Base-by-base conservation (phyloP, 2,329 filamentous ascomycete species). In the Rhexocercosporidium sp. region DNA sequence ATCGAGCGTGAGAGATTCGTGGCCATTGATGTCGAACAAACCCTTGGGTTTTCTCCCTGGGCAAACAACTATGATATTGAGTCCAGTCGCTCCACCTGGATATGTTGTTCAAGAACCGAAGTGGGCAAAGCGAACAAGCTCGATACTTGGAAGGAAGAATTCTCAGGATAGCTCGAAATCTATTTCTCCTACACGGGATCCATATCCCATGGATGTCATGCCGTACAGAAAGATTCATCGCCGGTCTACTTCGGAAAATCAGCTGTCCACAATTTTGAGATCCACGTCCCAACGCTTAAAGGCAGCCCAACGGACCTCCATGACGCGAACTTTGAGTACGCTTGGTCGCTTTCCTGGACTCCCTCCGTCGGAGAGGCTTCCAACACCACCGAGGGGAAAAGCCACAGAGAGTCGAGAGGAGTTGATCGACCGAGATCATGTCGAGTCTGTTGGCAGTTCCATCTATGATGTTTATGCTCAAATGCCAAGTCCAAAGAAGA, bases 221-320 rank as follows among this genome's bases (percentile, higher is more conserved):
- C 25, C 34, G 12, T 56, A 66, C 44, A 51, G 62, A 22, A 22
- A 56, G 39, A 22, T 46, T n/a, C 67, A 68, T 20, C 62, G 67
- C n/a, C 65, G 70, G 18, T 72, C 73, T 9, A 69, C 60, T 18
- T 72, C 73, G 1, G 73, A 72, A 25, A 71, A 65, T 11, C 70
- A 75, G 14, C 54, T 75, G 6, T 70, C 73, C n/a, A 68, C 70
- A 14, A 73, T 75, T 25, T 41, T 75, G 5, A 62, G 70, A 53
- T 75, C 74, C 12, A 74, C 72, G 18, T 75, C 74, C 1, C 69
- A 75, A 51, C 67, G 73, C 14, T 27, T 74, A n/a, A 73, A 71
- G 41, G 59, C 66, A 25, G 56, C 66, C 16, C 65, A 70, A 31
- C 67, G 70, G 39, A 57, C 65, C 2, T 72, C 73, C 6, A 44